These are phyloP conservation scores for Austroboletus niveus DNA, from an alignment of 1,284 basidiomycete species.

Conservation along the genomic window DNA sequence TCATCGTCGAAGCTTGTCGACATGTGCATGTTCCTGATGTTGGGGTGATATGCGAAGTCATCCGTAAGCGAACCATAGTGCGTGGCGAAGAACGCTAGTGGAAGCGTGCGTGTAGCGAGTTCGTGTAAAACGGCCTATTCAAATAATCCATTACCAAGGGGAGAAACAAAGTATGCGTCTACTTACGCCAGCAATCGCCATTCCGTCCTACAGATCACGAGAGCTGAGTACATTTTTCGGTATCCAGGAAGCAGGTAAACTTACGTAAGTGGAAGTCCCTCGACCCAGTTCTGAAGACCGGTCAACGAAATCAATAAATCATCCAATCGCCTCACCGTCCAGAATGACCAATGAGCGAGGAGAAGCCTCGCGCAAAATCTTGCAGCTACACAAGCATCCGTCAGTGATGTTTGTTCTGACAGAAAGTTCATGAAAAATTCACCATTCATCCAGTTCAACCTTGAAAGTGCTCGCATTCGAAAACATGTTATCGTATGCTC, in stretches of 20 bases:
- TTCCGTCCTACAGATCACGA: constrained; percentile 68
- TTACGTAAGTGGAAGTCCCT: constrained; percentile 81
- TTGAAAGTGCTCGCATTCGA: constrained; percentile 94
- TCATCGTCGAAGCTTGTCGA: constrained; percentile 88
- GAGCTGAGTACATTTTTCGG: constrained; percentile 19
- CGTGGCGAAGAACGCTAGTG: constrained; percentile 83
- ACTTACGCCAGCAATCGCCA: constrained; percentile 87
- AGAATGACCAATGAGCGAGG: constrained; percentile 91
- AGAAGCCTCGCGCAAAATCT: constrained; percentile 88
- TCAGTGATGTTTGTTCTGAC: neutral
- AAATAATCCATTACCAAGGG: constrained; percentile 7
- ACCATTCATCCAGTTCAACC: constrained; percentile 96
- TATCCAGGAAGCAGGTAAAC: constrained; percentile 28
- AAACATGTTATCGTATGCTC: constrained; percentile 98
- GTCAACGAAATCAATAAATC: constrained; percentile 8
- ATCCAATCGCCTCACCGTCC: constrained; percentile 62
- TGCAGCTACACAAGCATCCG: constrained; percentile 56
- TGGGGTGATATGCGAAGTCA: constrained; percentile 88
- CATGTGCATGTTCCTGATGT: constrained; percentile 94
- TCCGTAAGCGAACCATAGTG: constrained; percentile 88
- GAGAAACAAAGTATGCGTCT: neutral
- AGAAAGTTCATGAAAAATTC: constrained; percentile 9
- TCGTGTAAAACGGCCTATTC: constrained; percentile 85
- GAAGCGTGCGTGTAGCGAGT: constrained; percentile 86
- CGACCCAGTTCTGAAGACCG: constrained; percentile 73